Evolutionary conservation across 768 basidiomycete species (phyloP), one percentile per base, ranked within the genome.

Genomic region (Phanerodontia chrysosporium): DNA sequence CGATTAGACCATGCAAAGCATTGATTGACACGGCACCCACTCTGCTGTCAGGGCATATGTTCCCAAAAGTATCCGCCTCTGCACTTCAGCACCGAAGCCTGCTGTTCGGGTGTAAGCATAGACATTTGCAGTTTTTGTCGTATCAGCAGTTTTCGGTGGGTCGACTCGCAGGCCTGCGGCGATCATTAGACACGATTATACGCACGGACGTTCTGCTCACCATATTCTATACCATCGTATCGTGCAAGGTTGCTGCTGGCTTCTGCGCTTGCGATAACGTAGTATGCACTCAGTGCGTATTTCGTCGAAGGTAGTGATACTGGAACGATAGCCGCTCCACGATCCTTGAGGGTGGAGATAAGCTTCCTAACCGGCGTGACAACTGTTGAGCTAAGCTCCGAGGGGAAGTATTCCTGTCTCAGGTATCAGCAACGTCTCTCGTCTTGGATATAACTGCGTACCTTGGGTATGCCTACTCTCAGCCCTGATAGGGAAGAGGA

Each of bases 251-350:
- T 97, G 58, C 92, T 95, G 61, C 90, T 89, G 0, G 95, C 95
- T 69, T 98, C 96, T 0, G 96, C 95, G 60, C 87, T 90, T 1
- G 96, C 90, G 16, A 98, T 80, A n/a, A 97, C 91, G 67, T 98
- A 98, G 76, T 98, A 98, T 13, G 94, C 90, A 57, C 93, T 92
- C 4, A 98, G 78, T 0, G 92, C 91, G 66, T 89, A 89, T 1
- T 69, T 72, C 0, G 84, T 83, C 2, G 76, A 72, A 0, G 92
- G 90, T 12, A 98, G 75, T 9, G 88, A 87, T 0, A 98, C 85
- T 0, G 92, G 81, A 1, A 84, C 72, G 29, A 97, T 65, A 0
- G 75, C 75, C 0, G 92, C 93, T 0, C 95, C 95, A 1, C 75
- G 75, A 0, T 69, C 55, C 57, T 74, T 53, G 18, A 89, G 75